Evolutionary conservation across 352 stramenopile species (phyloP).

Genomic region (Hyaloperonospora brassicae): DNA sequence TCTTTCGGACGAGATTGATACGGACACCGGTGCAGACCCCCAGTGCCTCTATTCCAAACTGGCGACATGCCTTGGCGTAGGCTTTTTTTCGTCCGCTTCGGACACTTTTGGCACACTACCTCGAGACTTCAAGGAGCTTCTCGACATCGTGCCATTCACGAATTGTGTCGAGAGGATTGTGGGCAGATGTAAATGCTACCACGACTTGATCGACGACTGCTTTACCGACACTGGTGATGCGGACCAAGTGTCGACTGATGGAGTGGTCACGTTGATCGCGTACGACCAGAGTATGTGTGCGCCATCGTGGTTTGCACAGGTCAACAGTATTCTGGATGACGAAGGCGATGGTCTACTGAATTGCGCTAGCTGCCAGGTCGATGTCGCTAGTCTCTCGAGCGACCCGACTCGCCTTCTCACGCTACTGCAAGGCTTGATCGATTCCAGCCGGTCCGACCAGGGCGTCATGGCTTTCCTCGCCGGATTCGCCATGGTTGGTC

Average conservation of each 20-base stretch:
- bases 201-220: constrained; percentile 36
- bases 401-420: constrained; percentile 36
- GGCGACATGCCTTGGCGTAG: constrained; percentile 55
- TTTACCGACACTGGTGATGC: constrained; percentile 36
- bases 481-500: constrained; percentile 47
- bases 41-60: constrained; percentile 65
- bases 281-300: constrained; percentile 61
- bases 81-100: constrained; percentile 30
- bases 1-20: constrained; percentile 20
- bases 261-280: constrained; percentile 16
- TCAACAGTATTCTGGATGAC: constrained; percentile 45
- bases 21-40: constrained; percentile 21
- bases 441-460: constrained; percentile 29
- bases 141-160: constrained; percentile 44
- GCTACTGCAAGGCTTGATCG: constrained; percentile 48
- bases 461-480: constrained; percentile 30
- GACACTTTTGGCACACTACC: constrained; percentile 57
- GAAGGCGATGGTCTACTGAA: constrained; percentile 50
- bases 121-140: constrained; percentile 56
- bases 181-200: constrained; percentile 40
- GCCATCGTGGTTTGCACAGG: constrained; percentile 34
- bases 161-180: constrained; percentile 33
- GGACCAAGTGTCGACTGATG: constrained; percentile 29
- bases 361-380: constrained; percentile 61
- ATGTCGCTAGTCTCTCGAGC: constrained; percentile 57